Percentiles rank a stretch among this genome's conserved stretches.
Evolutionary conservation across 163 green algal genomes (phyloP).

Genomic region (Scenedesmus sp.): DNA sequence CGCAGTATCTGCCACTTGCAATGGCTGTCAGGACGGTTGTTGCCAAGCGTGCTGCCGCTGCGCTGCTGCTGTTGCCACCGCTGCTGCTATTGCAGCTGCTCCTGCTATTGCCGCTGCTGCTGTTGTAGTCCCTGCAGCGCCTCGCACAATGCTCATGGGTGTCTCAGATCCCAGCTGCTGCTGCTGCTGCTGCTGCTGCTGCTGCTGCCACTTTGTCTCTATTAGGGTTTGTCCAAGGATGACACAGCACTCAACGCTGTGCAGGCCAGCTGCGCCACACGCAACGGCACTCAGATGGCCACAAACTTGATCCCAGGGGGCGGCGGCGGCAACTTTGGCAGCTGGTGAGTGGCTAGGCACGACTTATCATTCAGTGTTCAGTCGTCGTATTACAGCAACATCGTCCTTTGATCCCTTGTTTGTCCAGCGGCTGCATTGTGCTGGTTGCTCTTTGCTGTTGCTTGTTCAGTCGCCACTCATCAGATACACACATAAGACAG

Average conservation of each 20-base stretch:
- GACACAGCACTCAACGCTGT: slow-evolving; percentile 9
- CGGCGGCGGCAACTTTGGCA: not conserved
- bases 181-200: not conserved
- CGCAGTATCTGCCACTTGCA: too few species aligned
- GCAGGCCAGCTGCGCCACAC: not conserved
- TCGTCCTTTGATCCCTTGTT: not conserved
- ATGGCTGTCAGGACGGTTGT: too few species aligned
- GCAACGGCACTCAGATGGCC: not conserved
- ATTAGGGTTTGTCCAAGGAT: not conserved
- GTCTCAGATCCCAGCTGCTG: too few species aligned
- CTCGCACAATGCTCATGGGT: too few species aligned
- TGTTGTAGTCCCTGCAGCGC: not conserved
- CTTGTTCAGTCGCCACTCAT: too few species aligned
- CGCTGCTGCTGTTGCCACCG: too few species aligned
- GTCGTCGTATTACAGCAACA: not conserved
- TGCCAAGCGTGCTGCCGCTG: too few species aligned
- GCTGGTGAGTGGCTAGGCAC: not conserved
- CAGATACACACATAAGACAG: too few species aligned
- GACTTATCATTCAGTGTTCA: not conserved
- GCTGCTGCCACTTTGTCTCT: not conserved
- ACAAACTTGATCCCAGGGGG: not conserved
- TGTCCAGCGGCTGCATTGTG: not conserved
- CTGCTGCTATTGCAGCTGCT: not conserved
- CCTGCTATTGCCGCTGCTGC: not conserved
- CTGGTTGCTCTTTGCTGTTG: not conserved